phyloP scores from a whole-genome alignment of 805 yeast genomes.

The Candida ponderosae region DNA sequence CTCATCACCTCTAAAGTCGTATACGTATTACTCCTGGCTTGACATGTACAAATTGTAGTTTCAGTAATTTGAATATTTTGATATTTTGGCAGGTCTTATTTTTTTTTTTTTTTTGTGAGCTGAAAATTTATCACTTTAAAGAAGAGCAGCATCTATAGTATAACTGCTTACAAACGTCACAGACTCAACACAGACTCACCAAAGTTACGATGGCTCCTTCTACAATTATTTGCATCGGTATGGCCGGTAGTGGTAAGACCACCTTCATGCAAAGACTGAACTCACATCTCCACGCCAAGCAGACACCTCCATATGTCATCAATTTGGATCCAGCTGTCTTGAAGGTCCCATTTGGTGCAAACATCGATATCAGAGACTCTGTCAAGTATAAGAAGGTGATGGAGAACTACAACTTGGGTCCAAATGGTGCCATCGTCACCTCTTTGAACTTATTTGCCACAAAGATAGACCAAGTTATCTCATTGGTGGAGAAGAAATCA shows the following conservation, averaged over 20 bases:
- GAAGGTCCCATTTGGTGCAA: slow-evolving; percentile 88
- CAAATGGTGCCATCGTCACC: slow-evolving; percentile 97
- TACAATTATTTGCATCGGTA: slow-evolving; percentile 47
- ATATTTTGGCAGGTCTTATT: too few species aligned
- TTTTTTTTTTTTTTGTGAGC: too few species aligned
- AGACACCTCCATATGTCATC: slow-evolving; percentile 80
- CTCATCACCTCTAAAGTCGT: too few species aligned
- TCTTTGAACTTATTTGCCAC: slow-evolving; percentile 88
- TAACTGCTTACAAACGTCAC: too few species aligned
- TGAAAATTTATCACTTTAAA: too few species aligned
- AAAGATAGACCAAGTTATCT: slow-evolving; percentile 91
- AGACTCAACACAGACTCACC: too few species aligned
- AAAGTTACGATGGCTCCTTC: slow-evolving; percentile 34
- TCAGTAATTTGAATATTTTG: too few species aligned
- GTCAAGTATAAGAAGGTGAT: slow-evolving; percentile 92
- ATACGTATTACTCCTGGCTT: too few species aligned
- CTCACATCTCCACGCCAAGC: slow-evolving; percentile 71
- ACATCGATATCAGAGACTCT: slow-evolving; percentile 93
- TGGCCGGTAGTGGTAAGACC: slow-evolving; percentile 90
- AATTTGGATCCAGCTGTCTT: slow-evolving; percentile 96
- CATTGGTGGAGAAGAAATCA: slow-evolving; percentile 69
- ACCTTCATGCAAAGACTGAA: slow-evolving; percentile 94
- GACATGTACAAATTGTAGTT: too few species aligned
- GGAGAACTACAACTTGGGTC: slow-evolving; percentile 93
- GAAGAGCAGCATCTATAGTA: too few species aligned